These are phyloP conservation scores for Cyberlindnera xylosilytica DNA, from an alignment of 805 yeast species.

Conservation along the genomic window DNA sequence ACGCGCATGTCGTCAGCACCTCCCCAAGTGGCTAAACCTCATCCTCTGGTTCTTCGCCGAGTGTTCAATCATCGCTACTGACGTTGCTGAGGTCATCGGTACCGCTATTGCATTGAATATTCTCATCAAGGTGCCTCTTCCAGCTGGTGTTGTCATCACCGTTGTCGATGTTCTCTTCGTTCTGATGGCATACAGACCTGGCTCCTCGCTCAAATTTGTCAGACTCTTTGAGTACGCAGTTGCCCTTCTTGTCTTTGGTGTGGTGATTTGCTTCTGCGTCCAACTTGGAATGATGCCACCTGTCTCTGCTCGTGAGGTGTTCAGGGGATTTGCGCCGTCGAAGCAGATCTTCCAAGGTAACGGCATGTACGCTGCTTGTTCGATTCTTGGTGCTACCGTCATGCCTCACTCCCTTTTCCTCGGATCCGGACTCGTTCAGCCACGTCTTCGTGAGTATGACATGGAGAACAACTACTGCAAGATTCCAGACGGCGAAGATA, in stretches of 20 bases:
- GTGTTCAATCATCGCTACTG: conserved; percentile 86
- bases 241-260: conserved; percentile 64
- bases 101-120: conserved; percentile 85
- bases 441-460: conserved; percentile 76
- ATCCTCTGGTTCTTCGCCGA: conserved; percentile 76
- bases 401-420: conserved; percentile 89
- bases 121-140: conserved; percentile 67
- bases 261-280: conserved; percentile 75
- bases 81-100: conserved; percentile 92
- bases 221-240: conserved; percentile 76
- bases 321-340: conserved; percentile 72
- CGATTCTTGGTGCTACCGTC: conserved; percentile 88
- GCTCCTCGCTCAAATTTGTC: conserved; percentile 69
- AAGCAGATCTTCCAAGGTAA: conserved; percentile 46
- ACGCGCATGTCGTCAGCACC: conserved; percentile 70
- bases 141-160: conserved; percentile 76
- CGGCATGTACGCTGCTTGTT: conserved; percentile 72
- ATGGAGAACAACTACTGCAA: conserved; percentile 48
- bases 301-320: conserved; percentile 42
- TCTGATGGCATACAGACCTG: conserved; percentile 73
- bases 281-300: conserved; percentile 58
- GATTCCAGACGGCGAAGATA: conserved; percentile 25
- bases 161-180: conserved; percentile 78
- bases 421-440: conserved; percentile 86
- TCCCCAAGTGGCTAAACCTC: conserved; percentile 65